phyloP scores from a whole-genome alignment of 805 yeast species.

The Saturnispora mendoncae region DNA sequence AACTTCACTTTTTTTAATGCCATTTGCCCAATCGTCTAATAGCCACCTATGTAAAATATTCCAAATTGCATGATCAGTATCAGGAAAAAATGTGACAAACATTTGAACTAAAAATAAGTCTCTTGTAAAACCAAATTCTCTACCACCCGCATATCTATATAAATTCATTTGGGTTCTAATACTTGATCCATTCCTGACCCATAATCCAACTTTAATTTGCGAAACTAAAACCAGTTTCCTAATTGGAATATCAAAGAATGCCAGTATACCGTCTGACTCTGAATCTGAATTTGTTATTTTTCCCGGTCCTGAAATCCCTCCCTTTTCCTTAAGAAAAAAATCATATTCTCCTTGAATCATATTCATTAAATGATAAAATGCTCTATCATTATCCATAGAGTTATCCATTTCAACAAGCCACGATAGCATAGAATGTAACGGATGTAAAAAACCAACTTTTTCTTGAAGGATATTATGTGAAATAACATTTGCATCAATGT shows the following conservation, averaged over 20 bases:
- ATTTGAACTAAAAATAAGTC: conserved; percentile 67
- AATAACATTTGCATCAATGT: conserved; percentile 20
- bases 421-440: conserved; percentile 64
- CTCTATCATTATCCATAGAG: conserved; percentile 14
- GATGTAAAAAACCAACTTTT: conserved; percentile 66
- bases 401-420: conserved; percentile 55
- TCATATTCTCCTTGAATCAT: conserved; percentile 17
- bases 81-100: conserved; percentile 39
- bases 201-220: conserved; percentile 79
- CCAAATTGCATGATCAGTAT: conserved; percentile 48
- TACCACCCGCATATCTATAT: conserved; percentile 65
- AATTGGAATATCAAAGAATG: conserved; percentile 63
- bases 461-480: conserved; percentile 37
- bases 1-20: conserved; percentile 36
- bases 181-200: conserved; percentile 92
- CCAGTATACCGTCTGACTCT: conserved; percentile 19
- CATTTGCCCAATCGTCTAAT: conserved; percentile 44
- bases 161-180: conserved; percentile 71
- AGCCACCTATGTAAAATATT: conserved; percentile 66
- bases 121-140: conserved; percentile 76
- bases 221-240: conserved; percentile 69
- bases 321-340: conserved; percentile 10
- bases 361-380: conserved; percentile 12
- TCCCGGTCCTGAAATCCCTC: conserved; percentile 1
- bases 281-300: conserved; percentile 5